phyloP scores from a whole-genome alignment of 108 stramenopile species.

The Schizochytrium sp. region DNA sequence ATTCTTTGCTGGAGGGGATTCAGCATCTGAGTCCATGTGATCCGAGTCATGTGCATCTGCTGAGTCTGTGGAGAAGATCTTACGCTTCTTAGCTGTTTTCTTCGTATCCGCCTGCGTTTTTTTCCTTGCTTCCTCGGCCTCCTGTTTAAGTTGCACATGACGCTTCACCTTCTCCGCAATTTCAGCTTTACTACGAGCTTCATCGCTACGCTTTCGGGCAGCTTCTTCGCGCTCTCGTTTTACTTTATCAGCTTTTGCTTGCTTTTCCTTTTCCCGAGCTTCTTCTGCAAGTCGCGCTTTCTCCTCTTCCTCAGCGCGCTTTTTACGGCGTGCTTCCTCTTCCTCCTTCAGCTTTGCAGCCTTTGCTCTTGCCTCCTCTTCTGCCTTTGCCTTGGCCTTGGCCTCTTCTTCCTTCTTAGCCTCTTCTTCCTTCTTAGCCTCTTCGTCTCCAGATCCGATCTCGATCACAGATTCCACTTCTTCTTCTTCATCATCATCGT shows the following conservation, averaged over 20 bases:
- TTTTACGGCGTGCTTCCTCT: slow-evolving; percentile 23
- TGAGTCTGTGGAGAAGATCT: neutral
- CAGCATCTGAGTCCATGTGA: neutral
- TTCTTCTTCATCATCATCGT: slow-evolving; percentile 44
- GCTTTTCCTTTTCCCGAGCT: neutral
- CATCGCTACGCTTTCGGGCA: neutral
- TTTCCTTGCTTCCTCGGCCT: slow-evolving; percentile 31
- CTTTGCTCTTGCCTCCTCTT: neutral
- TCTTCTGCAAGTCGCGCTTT: neutral
- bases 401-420: neutral
- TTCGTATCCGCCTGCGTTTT: slow-evolving; percentile 24
- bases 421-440: neutral
- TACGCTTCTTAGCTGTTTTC: neutral
- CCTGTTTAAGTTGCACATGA: neutral
- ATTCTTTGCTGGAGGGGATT: neutral
- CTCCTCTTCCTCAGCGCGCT: slow-evolving; percentile 14
- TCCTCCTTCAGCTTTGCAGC: slow-evolving; percentile 6
- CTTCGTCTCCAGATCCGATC: neutral
- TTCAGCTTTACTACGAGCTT: slow-evolving; percentile 33
- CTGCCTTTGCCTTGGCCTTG: slow-evolving; percentile 37
- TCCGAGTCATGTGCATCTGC: neutral
- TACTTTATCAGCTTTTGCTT: neutral
- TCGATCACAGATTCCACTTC: neutral
- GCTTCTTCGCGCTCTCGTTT: neutral
- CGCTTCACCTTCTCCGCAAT: slow-evolving; percentile 38